Conservation (phyloP, 768 basidiomycete genomes). For the Wakefieldia striispora region DNA sequence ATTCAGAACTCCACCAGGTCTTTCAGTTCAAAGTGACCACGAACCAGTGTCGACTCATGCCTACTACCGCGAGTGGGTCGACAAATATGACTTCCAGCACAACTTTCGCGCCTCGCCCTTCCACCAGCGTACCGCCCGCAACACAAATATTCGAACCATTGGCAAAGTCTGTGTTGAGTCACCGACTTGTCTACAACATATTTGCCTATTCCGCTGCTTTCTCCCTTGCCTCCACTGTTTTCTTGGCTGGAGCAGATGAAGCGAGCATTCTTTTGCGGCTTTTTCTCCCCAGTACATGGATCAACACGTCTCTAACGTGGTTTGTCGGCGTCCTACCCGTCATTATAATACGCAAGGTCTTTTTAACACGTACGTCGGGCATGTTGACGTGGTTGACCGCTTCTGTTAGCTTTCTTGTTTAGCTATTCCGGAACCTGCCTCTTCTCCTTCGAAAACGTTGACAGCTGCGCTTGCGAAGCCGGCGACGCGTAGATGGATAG, state of each 20-base stretch:
- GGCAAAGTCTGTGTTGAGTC: slow-evolving; percentile 58
- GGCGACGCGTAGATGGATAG: slow-evolving; percentile 43
- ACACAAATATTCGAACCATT: slow-evolving; percentile 63
- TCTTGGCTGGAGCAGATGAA: slow-evolving; percentile 29
- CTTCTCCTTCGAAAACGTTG: slow-evolving; percentile 53
- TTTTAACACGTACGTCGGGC: slow-evolving; percentile 53
- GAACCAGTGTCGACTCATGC: no score
- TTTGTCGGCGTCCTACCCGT: slow-evolving; percentile 52
- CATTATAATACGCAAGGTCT: slow-evolving; percentile 54
- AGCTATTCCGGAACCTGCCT: slow-evolving; percentile 48
- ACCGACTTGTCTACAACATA: slow-evolving; percentile 54
- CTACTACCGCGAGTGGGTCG: not conserved
- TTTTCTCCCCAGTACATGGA: slow-evolving; percentile 44
- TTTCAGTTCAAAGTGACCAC: no score
- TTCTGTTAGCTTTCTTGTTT: slow-evolving; percentile 1
- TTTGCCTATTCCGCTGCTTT: slow-evolving; percentile 50
- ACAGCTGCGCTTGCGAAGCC: slow-evolving; percentile 45
- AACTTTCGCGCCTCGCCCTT: slow-evolving; percentile 38
- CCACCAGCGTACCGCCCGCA: slow-evolving; percentile 56
- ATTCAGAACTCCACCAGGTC: no score
- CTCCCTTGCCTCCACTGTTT: slow-evolving; percentile 42
- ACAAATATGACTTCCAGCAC: slow-evolving; percentile 14
- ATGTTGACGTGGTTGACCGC: not conserved
- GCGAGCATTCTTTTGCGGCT: slow-evolving; percentile 33
- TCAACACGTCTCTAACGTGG: slow-evolving; percentile 47